Percentiles rank a stretch among this genome's conserved stretches.
Conservation (phyloP, 371 early-diverging fungal genomes). For the Mucor ambiguus region DNA sequence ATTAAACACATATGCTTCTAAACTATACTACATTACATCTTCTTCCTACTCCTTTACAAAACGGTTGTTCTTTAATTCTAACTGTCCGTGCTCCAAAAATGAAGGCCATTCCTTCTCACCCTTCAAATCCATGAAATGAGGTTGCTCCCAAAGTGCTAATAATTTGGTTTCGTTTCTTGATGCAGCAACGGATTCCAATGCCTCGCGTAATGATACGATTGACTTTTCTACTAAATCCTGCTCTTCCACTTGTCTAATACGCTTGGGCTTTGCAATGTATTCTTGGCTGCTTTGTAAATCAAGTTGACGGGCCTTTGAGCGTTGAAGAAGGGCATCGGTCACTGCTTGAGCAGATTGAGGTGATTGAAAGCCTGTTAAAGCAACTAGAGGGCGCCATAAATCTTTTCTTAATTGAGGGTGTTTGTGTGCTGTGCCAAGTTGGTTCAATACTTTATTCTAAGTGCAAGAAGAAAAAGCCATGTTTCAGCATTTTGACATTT, state of each 20-base stretch:
- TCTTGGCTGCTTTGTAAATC: slow-evolving; percentile 36
- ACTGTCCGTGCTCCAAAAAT: slow-evolving; percentile 49
- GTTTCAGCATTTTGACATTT: background rate
- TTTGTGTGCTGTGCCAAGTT: slow-evolving; percentile 35
- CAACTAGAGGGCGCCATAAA: slow-evolving; percentile 62
- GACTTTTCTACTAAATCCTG: slow-evolving; percentile 43
- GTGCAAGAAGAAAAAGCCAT: background rate
- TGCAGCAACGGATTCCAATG: slow-evolving; percentile 34
- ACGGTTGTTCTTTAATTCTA: slow-evolving; percentile 48
- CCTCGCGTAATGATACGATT: slow-evolving; percentile 44
- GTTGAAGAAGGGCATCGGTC: slow-evolving; percentile 61
- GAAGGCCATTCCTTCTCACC: slow-evolving; percentile 50
- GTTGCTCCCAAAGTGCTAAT: slow-evolving; percentile 53
- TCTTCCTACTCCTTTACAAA: slow-evolving; percentile 32
- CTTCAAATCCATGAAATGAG: slow-evolving; percentile 42
- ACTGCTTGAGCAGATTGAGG: slow-evolving; percentile 56
- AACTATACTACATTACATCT: background rate
- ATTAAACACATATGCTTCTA: slow-evolving; percentile 4
- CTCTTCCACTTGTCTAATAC: slow-evolving; percentile 46
- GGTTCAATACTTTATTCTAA: slow-evolving; percentile 48
- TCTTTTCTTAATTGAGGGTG: slow-evolving; percentile 60
- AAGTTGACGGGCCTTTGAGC: slow-evolving; percentile 41
- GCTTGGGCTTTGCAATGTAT: slow-evolving; percentile 50
- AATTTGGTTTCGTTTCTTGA: slow-evolving; percentile 28
- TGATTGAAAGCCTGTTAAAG: slow-evolving; percentile 56